Conservation (phyloP, 2,329 filamentous ascomycete species). For the Raffaelea arxii region DNA sequence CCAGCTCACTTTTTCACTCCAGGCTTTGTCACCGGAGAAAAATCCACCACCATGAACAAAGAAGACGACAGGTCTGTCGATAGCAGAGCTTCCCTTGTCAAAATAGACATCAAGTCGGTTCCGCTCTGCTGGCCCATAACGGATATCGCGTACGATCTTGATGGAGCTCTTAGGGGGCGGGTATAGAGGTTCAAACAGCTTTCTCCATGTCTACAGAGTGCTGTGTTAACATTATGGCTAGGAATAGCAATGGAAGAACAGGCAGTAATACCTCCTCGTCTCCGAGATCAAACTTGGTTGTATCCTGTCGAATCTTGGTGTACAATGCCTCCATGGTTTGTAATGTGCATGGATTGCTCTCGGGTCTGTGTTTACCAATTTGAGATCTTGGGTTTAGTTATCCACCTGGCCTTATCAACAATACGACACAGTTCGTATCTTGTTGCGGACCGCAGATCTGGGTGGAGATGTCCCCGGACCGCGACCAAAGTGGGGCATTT, state of each 20-base stretch:
- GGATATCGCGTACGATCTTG: neutral
- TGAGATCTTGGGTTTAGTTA: too few relatives aligned
- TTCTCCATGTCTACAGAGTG: neutral
- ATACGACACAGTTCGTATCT: too few relatives aligned
- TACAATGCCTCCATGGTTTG: constrained; percentile 1
- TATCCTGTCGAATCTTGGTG: neutral
- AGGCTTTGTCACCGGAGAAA: constrained; percentile 1
- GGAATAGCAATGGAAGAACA: neutral
- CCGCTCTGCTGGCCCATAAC: constrained; percentile 1
- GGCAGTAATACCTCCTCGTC: constrained; percentile 1
- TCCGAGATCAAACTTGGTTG: neutral
- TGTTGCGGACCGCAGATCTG: too few relatives aligned
- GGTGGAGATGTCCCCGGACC: too few relatives aligned
- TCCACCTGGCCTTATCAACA: too few relatives aligned
- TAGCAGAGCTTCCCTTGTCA: neutral
- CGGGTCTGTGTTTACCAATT: too few relatives aligned
- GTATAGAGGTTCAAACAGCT: neutral
- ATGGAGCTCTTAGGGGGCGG: neutral
- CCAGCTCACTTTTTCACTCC: neutral
- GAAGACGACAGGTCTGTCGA: neutral
- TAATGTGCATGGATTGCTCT: too few relatives aligned
- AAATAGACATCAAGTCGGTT: constrained; percentile 1
- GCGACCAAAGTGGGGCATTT: too few relatives aligned
- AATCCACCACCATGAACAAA: constrained; percentile 2
- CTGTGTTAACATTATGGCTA: neutral